Base-by-base conservation (phyloP, 1,139 yeast species). In the Suhomyces maxii region DNA sequence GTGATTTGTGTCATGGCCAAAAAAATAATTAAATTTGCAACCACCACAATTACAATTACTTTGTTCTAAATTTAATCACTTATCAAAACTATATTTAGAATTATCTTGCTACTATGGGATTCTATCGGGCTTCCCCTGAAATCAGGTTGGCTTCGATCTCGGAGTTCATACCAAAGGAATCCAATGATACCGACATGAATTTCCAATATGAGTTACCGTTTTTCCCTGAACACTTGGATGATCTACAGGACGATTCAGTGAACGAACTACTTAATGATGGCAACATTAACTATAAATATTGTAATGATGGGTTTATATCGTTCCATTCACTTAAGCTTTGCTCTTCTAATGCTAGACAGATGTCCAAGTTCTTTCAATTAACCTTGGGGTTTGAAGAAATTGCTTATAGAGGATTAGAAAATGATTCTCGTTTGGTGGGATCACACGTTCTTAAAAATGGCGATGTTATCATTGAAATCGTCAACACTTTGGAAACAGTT, bases 391-490 rank as follows among this genome's bases (percentile, higher is more conserved):
- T 88, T 60, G 56, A 68, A 28, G 80, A 77, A 39, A 61, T 84
- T 40, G 95, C 90, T 1, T 80, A 76, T 55, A 73, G 65, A 50
- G 89, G 89, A 1, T 71, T 88, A 40, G 93, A 86, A 58, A 85
- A 84, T 1, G 88, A 86, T 1, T 79, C 86, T 6, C 71, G 79
- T 44, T 65, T 72, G 10, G 61, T 81, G 10, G 76, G 82, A 6
- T 71, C 85, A 1, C 86, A 84, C 55, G 95, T 84, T 0, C 73
- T 88, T 10, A 63, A 62, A 34, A 84, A 84, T 58, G 86, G 86
- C 1, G 58, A 69, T n/a, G 76, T 84, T 6, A 54, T 74, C 0
- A 69, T 88, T 54, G 88, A 84, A 50, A 54, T 73, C 26, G 62
- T 68, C 28, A 66, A 63, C 35, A 64, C 68, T 8, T 54, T 67